Percentiles rank a stretch among this genome's conserved stretches.
phyloP scores from a whole-genome alignment of 2,329 filamentous ascomycete species.

The Lecanoromycetidae sp. region DNA sequence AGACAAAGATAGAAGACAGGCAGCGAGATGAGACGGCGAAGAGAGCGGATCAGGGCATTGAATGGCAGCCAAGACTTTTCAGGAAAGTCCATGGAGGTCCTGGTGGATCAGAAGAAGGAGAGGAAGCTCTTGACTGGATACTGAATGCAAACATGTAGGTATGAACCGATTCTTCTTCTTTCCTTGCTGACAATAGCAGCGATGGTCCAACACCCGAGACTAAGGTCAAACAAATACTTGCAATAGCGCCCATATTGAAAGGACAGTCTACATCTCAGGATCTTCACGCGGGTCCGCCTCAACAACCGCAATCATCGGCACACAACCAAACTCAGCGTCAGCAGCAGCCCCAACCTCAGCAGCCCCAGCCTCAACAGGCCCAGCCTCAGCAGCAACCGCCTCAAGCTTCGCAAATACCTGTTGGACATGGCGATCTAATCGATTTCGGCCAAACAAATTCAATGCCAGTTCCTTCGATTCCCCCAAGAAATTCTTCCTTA shows the following conservation, averaged over 20 bases:
- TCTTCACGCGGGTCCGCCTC: constrained; percentile 36
- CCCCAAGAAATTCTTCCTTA: background rate
- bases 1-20: constrained; percentile 87
- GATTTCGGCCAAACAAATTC: constrained; percentile 16
- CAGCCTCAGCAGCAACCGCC: no score
- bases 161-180: constrained; percentile 10
- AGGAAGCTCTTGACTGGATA: constrained; percentile 90
- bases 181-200: constrained; percentile 27
- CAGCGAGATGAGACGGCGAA: constrained; percentile 80
- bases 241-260: constrained; percentile 71
- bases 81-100: constrained; percentile 58
- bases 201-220: constrained; percentile 55
- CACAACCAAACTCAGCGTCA: constrained; percentile 3
- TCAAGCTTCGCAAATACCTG: no score
- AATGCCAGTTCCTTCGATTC: background rate
- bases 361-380: background rate
- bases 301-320: constrained; percentile 20
- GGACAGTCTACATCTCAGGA: constrained; percentile 52
- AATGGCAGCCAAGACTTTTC: constrained; percentile 85
- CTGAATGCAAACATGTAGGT: constrained; percentile 73
- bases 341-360: background rate
- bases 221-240: constrained; percentile 69
- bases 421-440: constrained; percentile 15
- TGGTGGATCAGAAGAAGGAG: constrained; percentile 61
- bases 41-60: constrained; percentile 62